These are phyloP conservation scores for Annulohypoxylon bovei DNA, from an alignment of 495 filamentous ascomycete species.

Conservation along the genomic window DNA sequence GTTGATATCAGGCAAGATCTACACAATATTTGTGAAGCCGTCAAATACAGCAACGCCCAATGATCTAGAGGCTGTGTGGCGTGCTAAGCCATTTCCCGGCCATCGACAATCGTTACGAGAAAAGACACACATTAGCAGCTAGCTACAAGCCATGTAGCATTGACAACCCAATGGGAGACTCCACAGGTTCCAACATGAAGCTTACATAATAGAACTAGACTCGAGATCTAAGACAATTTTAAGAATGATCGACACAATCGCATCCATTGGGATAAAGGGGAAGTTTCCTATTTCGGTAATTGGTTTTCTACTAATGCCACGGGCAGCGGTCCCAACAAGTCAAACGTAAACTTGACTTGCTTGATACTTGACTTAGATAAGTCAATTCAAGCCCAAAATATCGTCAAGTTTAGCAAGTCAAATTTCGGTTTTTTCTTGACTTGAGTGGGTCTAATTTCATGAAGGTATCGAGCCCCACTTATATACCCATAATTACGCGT, in stretches of 20 bases:
- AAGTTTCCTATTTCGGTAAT: conserved; percentile 17
- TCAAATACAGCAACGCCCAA: neutral
- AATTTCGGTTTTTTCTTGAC: no score
- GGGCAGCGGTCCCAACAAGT: no score
- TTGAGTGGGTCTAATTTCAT: no score
- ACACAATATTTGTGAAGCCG: neutral
- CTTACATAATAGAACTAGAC: conserved; percentile 7
- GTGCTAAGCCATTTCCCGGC: conserved; percentile 9
- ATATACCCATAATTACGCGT: no score
- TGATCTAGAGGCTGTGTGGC: conserved; percentile 8
- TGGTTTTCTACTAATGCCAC: neutral
- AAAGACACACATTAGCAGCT: neutral
- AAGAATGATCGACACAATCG: conserved; percentile 31
- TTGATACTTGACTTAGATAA: no score
- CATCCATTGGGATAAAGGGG: conserved; percentile 11
- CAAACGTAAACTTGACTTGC: no score
- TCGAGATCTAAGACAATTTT: conserved; percentile 31
- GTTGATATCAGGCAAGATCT: conserved; percentile 3
- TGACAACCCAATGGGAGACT: neutral
- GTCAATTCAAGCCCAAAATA: no score
- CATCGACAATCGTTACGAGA: neutral
- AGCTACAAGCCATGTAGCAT: conserved; percentile 24
- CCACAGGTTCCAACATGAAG: neutral
- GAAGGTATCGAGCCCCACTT: no score
- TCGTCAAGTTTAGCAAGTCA: no score